phyloP scores from a whole-genome alignment of 169 alveolate species.

The Eimeria tenella region DNA sequence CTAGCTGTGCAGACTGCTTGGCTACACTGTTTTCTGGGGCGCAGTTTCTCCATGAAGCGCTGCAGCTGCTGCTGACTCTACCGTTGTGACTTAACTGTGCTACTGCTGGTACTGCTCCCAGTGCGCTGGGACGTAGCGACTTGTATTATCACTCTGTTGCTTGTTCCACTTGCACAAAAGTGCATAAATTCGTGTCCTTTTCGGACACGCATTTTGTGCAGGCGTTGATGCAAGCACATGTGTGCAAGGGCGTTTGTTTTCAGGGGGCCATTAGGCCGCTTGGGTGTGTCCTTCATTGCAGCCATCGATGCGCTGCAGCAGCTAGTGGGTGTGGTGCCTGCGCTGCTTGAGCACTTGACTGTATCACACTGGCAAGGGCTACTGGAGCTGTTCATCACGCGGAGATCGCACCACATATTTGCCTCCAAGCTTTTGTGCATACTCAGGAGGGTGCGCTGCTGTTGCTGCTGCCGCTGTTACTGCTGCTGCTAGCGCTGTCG shows the following conservation, averaged over 20 bases:
- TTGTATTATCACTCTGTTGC: not conserved
- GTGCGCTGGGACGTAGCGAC: not conserved
- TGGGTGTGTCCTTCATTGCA: conserved; percentile 23
- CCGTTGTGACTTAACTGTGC: not conserved
- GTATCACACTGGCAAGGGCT: conserved; percentile 3
- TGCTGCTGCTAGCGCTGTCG: conserved; percentile 26
- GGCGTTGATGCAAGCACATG: not conserved
- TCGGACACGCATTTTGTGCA: not conserved
- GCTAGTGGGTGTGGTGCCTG: not conserved
- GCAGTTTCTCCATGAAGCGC: not conserved
- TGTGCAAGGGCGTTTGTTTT: not conserved
- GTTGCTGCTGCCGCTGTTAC: conserved; percentile 22
- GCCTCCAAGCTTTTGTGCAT: conserved; percentile 40
- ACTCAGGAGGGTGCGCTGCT: conserved; percentile 3
- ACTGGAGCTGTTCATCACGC: not conserved
- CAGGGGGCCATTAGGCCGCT: conserved; percentile 33
- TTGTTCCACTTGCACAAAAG: not conserved
- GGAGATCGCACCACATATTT: conserved; percentile 16
- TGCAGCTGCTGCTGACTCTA: not conserved
- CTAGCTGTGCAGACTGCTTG: not conserved
- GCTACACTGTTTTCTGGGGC: too few species aligned
- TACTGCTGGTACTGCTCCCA: not conserved
- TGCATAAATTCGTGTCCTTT: not conserved
- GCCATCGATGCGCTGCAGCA: conserved; percentile 48
- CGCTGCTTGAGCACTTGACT: not conserved